Conservation (phyloP, 176 grass and related monocot species). For the Triticum monococcum region DNA sequence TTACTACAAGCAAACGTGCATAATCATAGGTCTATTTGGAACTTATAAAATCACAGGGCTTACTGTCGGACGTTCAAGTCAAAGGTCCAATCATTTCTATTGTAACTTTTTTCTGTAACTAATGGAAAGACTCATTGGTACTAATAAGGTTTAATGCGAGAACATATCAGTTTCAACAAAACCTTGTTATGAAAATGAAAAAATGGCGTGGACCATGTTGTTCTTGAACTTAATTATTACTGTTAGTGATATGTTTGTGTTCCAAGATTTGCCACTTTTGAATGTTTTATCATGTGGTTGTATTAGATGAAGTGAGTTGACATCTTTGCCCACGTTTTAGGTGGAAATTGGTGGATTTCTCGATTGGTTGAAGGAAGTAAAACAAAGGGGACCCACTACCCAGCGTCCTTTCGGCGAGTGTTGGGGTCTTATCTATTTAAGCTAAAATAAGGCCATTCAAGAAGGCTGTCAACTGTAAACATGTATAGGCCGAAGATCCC, state of each 20-base stretch:
- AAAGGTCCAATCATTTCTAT: not conserved
- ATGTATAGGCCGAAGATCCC: constrained; percentile 53
- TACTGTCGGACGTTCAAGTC: not conserved
- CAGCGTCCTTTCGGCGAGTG: not conserved
- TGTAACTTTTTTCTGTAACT: not conserved
- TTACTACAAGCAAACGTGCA: not conserved
- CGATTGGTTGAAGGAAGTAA: constrained; percentile 22
- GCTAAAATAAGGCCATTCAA: constrained; percentile 10
- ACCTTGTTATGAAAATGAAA: not conserved
- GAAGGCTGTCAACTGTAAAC: constrained; percentile 15
- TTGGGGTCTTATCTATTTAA: constrained; percentile 7
- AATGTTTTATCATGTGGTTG: not conserved
- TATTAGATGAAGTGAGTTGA: constrained; percentile 16
- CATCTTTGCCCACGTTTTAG: constrained; percentile 10
- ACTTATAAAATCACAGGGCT: not conserved
- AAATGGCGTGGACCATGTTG: not conserved
- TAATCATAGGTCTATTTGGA: not conserved
- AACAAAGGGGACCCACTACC: not conserved
- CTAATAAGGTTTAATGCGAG: not conserved
- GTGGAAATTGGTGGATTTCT: constrained; percentile 15
- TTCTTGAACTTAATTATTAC: not conserved
- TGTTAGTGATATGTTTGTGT: not conserved
- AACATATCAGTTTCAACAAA: not conserved
- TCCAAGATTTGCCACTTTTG: not conserved
- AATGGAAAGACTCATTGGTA: not conserved